Evolutionary conservation across 1,284 basidiomycete genomes (phyloP).

Genomic region (Apiotrichum sp.): DNA sequence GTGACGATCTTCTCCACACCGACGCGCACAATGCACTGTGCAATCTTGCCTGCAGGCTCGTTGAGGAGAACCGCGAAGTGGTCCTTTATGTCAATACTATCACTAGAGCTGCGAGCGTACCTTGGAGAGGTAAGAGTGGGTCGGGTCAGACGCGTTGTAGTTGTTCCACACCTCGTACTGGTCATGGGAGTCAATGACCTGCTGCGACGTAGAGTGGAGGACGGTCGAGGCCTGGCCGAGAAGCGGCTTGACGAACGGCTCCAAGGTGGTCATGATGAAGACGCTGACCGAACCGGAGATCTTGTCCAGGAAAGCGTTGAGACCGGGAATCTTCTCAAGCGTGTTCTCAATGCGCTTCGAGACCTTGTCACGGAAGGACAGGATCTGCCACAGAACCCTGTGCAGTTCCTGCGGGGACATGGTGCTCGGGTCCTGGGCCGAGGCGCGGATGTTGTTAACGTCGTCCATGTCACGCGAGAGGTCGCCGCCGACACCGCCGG

Average conservation of each 20-base stretch:
- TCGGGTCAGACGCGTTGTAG: conserved; percentile 71
- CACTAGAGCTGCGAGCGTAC: conserved; percentile 44
- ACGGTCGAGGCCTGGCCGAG: conserved; percentile 65
- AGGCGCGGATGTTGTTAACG: conserved; percentile 63
- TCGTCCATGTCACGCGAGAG: conserved; percentile 69
- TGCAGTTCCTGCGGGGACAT: conserved; percentile 88
- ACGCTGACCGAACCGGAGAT: conserved; percentile 73
- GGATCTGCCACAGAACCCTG: conserved; percentile 70
- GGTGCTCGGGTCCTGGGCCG: conserved; percentile 61
- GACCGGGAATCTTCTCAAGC: conserved; percentile 60
- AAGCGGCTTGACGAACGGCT: conserved; percentile 65
- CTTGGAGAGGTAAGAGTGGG: conserved; percentile 54
- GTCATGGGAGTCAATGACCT: conserved; percentile 71
- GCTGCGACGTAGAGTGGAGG: conserved; percentile 59
- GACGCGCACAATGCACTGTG: conserved; percentile 58
- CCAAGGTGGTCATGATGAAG: conserved; percentile 72
- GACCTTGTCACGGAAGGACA: conserved; percentile 76
- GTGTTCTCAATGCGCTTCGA: conserved; percentile 76
- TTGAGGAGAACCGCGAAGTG: conserved; percentile 43
- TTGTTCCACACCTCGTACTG: conserved; percentile 77
- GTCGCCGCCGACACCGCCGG: conserved; percentile 52
- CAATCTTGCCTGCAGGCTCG: conserved; percentile 68
- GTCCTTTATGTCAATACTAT: conserved; percentile 19
- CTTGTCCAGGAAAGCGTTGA: conserved; percentile 70
- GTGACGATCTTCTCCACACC: conserved; percentile 57